Evolutionary conservation across 2,329 filamentous ascomycete species (phyloP).

Genomic region (Colletotrichum sp.): DNA sequence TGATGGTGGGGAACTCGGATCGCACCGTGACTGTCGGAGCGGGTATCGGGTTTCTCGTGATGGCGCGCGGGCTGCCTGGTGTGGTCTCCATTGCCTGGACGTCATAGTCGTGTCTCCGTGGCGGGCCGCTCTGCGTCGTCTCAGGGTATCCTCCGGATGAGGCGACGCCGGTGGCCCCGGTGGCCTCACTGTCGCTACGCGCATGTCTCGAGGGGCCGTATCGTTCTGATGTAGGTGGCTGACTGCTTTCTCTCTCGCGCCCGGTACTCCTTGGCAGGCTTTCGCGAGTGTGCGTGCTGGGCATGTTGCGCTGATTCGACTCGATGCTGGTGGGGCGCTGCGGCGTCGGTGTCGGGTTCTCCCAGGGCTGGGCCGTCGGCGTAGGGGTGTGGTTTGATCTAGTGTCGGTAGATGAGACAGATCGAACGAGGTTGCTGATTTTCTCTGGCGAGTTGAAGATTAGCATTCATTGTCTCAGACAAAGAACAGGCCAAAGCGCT

Average conservation of each 20-base stretch:
- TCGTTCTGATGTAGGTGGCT: constrained; percentile 49
- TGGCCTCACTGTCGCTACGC: constrained; percentile 80
- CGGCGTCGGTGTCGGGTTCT: constrained; percentile 60
- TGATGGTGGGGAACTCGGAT: constrained; percentile 96
- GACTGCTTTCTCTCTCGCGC: constrained; percentile 52
- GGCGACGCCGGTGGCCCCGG: constrained; percentile 73
- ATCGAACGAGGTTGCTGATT: constrained; percentile 90
- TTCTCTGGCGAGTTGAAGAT: constrained; percentile 69
- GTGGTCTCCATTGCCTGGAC: constrained; percentile 94
- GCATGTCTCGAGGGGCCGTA: constrained; percentile 60
- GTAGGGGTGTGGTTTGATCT: constrained; percentile 58
- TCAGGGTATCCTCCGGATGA: constrained; percentile 85
- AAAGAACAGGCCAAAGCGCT: constrained; percentile 24
- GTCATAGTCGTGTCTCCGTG: constrained; percentile 89
- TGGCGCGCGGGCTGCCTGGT: constrained; percentile 73
- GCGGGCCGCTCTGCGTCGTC: constrained; percentile 70
- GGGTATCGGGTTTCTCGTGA: constrained; percentile 86
- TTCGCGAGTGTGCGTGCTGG: constrained; percentile 40
- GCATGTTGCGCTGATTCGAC: constrained; percentile 38
- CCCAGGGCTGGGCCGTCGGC: constrained; percentile 72
- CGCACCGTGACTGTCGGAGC: constrained; percentile 91
- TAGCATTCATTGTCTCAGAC: constrained; percentile 13
- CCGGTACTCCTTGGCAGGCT: constrained; percentile 40
- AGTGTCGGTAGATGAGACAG: constrained; percentile 72
- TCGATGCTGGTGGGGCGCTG: constrained; percentile 56